Base-by-base conservation (phyloP, 345 rosid genomes). In the Euphorbia tirucalli region DNA sequence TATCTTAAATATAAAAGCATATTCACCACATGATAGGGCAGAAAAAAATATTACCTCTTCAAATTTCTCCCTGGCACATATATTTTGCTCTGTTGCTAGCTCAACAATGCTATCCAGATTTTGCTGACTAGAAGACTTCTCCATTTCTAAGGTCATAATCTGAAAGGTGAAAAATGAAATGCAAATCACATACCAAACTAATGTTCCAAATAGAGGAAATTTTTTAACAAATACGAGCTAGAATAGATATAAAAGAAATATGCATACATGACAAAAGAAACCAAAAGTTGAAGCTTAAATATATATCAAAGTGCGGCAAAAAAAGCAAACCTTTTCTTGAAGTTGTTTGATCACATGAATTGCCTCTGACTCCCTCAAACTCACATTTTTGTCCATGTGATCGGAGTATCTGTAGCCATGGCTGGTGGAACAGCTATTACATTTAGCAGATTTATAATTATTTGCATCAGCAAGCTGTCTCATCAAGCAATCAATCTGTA, bases 321-420 rank as follows among this genome's bases (percentile, higher is more conserved):
- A 32, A 61, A 78, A 66, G 71, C 50, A 68, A 68, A 91, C 98
- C 97, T 91, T 90, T 84, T 90, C 96, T 78, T 91, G 89, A 61
- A 93, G 97, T 84, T 87, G 93, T 80, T 88, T 87, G 80, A 88
- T 88, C 67, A 89, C 87, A 82, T 80, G 77, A 74, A 84, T 84
- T 77, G 84, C 82, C 78, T 91, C 96, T 7, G 83, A 85, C 82
- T 87, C 96, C 78, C 84, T 78, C 67, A 69, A 65, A 73, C 83
- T 75, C 43, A 65, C 78, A 75, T 21, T 61, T 68, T 68, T 82
- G 71, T 88, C 88, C 73, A 65, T 76, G 59, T 49, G 11, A 66
- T 73, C 77, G 48, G 65, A 58, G 59, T 50, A 15, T 65, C 71
- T 78, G 65, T 39, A 39, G 35, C 63, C 78, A 72, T 49, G 68